Percentiles rank a stretch among this genome's conserved stretches.
phyloP scores from a whole-genome alignment of 495 filamentous ascomycete genomes.

The Aspergillus nanangensis region DNA sequence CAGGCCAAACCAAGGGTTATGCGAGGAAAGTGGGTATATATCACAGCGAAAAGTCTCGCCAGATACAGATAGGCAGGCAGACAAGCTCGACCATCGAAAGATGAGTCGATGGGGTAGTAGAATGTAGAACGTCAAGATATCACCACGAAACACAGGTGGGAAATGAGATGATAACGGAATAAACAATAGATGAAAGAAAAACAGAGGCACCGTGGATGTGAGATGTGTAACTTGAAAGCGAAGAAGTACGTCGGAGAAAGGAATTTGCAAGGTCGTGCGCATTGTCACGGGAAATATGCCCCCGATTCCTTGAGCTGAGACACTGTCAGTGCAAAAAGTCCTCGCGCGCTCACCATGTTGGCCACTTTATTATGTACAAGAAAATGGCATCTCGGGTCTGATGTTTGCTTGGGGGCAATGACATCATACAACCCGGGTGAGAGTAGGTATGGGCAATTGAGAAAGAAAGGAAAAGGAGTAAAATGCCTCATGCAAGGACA shows the following conservation, averaged over 20 bases:
- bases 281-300: too few relatives aligned
- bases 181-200: slow-evolving; percentile 3
- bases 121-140: too few relatives aligned
- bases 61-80: slow-evolving; percentile 23
- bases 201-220: background rate
- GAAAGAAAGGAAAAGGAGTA: background rate
- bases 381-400: background rate
- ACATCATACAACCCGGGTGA: background rate
- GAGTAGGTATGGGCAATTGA: slow-evolving; percentile 1
- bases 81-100: slow-evolving; percentile 8
- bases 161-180: background rate
- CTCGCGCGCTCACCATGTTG: too few relatives aligned
- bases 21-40: slow-evolving; percentile 37
- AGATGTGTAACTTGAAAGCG: background rate
- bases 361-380: background rate
- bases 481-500: too few relatives aligned
- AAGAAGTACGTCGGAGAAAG: background rate
- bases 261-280: too few relatives aligned
- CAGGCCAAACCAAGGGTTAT: slow-evolving; percentile 23
- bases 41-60: slow-evolving; percentile 26
- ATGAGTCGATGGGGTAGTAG: too few relatives aligned
- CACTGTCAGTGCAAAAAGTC: too few relatives aligned
- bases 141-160: background rate
- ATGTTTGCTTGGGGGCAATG: background rate
- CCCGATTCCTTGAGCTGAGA: too few relatives aligned